phyloP scores from a whole-genome alignment of 2,329 filamentous ascomycete genomes.

The Penicillium olsonii region DNA sequence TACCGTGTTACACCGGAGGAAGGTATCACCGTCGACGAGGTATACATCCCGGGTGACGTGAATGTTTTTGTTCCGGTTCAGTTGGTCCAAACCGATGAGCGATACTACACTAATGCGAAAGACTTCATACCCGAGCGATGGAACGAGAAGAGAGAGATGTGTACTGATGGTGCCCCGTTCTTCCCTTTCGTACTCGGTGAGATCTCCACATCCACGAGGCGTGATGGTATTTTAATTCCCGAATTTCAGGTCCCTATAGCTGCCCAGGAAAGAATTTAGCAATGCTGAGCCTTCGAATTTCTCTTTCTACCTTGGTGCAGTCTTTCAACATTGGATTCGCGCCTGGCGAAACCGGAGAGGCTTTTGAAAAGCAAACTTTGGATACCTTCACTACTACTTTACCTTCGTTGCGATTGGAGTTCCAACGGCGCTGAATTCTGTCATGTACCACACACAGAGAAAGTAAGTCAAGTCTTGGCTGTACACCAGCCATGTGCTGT shows the following conservation, averaged over 20 bases:
- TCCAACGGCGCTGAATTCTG: conserved; percentile 5
- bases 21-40: conserved; percentile 29
- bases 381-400: conserved; percentile 9
- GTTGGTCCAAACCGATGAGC: conserved; percentile 29
- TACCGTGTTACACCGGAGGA: conserved; percentile 37
- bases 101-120: conserved; percentile 19
- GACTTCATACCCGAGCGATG: conserved; percentile 37
- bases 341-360: not conserved
- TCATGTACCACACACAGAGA: no score
- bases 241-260: conserved; percentile 24
- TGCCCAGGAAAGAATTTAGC: conserved; percentile 36
- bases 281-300: conserved; percentile 22
- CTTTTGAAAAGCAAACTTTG: not conserved
- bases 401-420: not conserved
- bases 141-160: conserved; percentile 22
- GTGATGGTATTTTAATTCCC: not conserved
- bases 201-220: not conserved
- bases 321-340: conserved; percentile 2
- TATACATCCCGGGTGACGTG: conserved; percentile 34
- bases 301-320: conserved; percentile 3
- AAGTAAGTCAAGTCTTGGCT: no score
- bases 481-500: no score
- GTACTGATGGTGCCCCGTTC: conserved; percentile 24
- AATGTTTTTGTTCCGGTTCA: conserved; percentile 25
- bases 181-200: conserved; percentile 28